Base-by-base conservation (phyloP, 2,329 filamentous ascomycete species). In the Trichothecium roseum region DNA sequence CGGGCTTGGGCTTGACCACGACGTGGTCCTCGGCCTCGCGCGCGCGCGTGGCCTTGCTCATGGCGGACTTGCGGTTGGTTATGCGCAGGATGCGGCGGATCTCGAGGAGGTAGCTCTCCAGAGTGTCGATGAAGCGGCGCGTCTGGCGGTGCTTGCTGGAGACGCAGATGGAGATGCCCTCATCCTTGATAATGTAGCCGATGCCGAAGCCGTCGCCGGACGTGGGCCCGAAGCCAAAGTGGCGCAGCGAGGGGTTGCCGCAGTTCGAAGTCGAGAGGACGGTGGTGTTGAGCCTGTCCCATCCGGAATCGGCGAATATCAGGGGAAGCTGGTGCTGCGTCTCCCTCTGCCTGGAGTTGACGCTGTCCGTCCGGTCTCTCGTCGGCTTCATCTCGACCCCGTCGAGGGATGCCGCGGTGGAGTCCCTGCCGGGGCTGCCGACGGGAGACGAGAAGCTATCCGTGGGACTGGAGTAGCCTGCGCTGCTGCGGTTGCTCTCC, bases 181-280 rank as follows among this genome's bases (percentile, higher is more conserved):
- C 56, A 18, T 60, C 57, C 60, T 98, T 98, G 72, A 98, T 95
- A 51, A 98, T 96, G 63, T 98, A 98, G 3, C 91, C 91, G 37
- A 98, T 95, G 20, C 91, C 91, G 52, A 96, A 96, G 0, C 91
- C 91, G 45, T 95, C 87, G 3, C 80, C 89, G 1, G 84, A 89
- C 0, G 89, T 94, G 2, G 91, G 91, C 0, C 91, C 91, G 54
- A 98, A 98, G 4, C 91, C 91, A 50, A 98, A 98, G 49, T 96
- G 89, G 2, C 91, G 79, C 14, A 98, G 76, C 0, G 82, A 86
- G 0, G 91, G 91, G 59, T 96, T 98, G 40, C 91, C 91, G 59
- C 91, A 98, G 66, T 98, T 98, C n/a, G 88, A 95, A 0, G 91
- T 96, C 6, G 85, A 94, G 28, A 98, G 67, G 44, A 96, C 85